These are phyloP conservation scores for Leishmania gerbilli DNA, from an alignment of 208 protist species.

Conservation along the genomic window DNA sequence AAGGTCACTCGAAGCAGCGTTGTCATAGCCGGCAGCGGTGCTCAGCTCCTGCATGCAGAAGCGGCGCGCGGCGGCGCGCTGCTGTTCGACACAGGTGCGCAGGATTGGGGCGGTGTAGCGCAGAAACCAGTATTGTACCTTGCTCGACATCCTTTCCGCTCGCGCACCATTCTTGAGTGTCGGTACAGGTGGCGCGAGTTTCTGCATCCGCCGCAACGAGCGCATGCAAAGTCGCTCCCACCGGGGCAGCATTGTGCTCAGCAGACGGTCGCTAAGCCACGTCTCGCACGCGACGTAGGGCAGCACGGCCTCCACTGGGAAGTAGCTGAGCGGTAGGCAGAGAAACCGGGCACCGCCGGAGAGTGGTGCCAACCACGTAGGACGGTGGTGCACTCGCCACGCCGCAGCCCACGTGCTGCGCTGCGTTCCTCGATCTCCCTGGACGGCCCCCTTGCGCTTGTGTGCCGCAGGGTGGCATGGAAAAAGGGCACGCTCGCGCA, in stretches of 20 bases:
- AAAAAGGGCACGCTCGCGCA: slow-evolving; percentile 22
- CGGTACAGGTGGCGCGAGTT: neutral
- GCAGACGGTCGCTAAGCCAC: slow-evolving; percentile 43
- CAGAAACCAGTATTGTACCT: slow-evolving; percentile 38
- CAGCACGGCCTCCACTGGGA: slow-evolving; percentile 59
- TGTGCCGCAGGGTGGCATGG: neutral
- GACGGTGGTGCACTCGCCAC: slow-evolving; percentile 42
- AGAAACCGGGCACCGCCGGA: slow-evolving; percentile 15
- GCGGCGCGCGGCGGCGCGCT: slow-evolving; percentile 12
- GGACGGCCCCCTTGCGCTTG: neutral
- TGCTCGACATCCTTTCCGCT: neutral
- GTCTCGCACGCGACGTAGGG: slow-evolving; percentile 45
- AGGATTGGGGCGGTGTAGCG: slow-evolving; percentile 24
- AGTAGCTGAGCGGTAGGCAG: slow-evolving; percentile 73
- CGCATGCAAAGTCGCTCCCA: slow-evolving; percentile 16
- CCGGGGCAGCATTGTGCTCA: slow-evolving; percentile 10
- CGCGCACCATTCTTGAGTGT: neutral
- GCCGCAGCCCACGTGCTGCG: slow-evolving; percentile 9
- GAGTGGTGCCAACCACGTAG: slow-evolving; percentile 40
- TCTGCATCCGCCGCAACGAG: neutral
- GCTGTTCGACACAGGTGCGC: slow-evolving; percentile 3
- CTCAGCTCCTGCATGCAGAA: slow-evolving; percentile 24
- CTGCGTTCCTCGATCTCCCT: neutral
- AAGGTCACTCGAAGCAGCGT: neutral
- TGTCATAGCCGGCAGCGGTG: slow-evolving; percentile 2